These are phyloP conservation scores for Eragrostis nindensis DNA, from an alignment of 176 grass and related monocot genomes.

Conservation along the genomic window DNA sequence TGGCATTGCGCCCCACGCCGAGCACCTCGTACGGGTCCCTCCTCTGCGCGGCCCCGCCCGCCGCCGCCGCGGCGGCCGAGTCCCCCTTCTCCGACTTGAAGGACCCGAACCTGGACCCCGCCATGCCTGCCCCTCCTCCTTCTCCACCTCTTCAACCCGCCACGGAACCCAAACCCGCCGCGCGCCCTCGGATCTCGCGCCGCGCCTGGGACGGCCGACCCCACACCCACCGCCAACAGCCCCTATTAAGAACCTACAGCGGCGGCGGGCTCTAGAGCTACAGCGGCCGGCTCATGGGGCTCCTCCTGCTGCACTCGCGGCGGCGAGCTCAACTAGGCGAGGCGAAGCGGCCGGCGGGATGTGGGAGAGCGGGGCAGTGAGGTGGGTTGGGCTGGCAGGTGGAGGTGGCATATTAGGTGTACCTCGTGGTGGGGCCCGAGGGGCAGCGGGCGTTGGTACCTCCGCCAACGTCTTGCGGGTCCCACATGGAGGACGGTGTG, in stretches of 20 bases:
- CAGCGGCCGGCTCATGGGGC: not conserved
- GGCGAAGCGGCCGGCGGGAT: not conserved
- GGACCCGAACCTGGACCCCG: slow-evolving; percentile 69
- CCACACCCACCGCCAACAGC: not conserved
- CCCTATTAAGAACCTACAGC: not conserved
- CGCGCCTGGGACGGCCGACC: slow-evolving; percentile 2
- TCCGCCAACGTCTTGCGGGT: not conserved
- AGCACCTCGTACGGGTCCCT: slow-evolving; percentile 97
- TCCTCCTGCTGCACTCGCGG: slow-evolving; percentile 2
- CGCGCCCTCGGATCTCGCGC: slow-evolving; percentile 42
- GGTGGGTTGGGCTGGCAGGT: not conserved
- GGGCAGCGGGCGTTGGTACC: slow-evolving; percentile 28
- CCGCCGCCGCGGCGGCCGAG: slow-evolving; percentile 44
- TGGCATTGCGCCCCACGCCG: slow-evolving; percentile 73
- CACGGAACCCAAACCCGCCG: not conserved
- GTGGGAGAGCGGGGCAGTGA: too few species aligned
- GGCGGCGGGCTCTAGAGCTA: not conserved
- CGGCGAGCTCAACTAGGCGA: slow-evolving; percentile 30
- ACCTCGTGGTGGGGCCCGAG: slow-evolving; percentile 18
- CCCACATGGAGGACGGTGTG: not conserved
- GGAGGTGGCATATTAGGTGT: slow-evolving; percentile 44
- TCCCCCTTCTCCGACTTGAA: slow-evolving; percentile 81
- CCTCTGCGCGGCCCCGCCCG: slow-evolving; percentile 52
- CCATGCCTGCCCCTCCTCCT: slow-evolving; percentile 48
- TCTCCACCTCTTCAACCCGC: not conserved